Conservation (phyloP, 1,139 yeast genomes). For the Magnusiomyces paraingens region DNA sequence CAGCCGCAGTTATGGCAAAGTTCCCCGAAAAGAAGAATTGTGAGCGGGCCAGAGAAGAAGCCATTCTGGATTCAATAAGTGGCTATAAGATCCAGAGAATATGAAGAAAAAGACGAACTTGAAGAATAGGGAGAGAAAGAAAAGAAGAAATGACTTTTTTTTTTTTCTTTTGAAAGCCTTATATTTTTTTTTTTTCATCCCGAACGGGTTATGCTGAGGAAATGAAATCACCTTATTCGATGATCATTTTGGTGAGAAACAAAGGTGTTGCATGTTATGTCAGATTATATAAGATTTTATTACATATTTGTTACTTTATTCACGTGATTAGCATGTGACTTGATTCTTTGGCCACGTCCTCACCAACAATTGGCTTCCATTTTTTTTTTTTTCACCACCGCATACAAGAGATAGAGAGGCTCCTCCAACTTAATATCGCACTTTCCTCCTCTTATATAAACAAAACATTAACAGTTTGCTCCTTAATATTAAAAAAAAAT, state of each 20-base stretch:
- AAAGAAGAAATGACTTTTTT: neutral
- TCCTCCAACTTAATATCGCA: no score
- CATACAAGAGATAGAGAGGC: no score
- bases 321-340: neutral
- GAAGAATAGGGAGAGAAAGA: neutral
- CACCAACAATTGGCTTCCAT: neutral
- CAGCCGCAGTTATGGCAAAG: conserved; percentile 25
- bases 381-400: neutral
- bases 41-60: conserved; percentile 29
- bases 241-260: neutral
- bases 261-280: neutral
- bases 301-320: neutral
- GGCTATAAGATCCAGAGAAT: neutral
- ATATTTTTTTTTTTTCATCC: no score
- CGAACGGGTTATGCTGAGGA: neutral
- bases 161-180: no score
- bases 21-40: conserved; percentile 33
- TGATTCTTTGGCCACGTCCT: no score
- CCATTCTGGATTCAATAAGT: conserved; percentile 5
- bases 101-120: conserved; percentile 3
- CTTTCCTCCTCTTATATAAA: neutral
- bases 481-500: conserved; percentile 31
- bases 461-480: neutral
- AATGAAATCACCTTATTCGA: neutral
- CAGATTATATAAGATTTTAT: neutral